A percentile compares a stretch with the other conserved stretches of the same genome.
phyloP scores from a whole-genome alignment of 2,329 filamentous ascomycete species.

The Stromatinia cepivora region DNA sequence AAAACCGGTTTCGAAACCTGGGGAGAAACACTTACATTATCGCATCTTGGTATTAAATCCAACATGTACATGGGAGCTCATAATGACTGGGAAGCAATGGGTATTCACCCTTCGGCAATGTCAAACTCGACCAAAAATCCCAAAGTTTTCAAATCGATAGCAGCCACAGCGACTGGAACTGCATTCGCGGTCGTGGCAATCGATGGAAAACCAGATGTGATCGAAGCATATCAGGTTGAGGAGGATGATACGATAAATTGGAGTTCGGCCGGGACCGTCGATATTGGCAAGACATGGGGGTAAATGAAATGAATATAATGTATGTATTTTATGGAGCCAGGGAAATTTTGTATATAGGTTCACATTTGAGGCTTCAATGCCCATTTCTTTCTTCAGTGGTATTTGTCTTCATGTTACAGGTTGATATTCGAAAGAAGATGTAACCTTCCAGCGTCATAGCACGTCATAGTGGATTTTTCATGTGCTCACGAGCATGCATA shows the following conservation, averaged over 20 bases:
- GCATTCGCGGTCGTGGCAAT: conserved; percentile 25
- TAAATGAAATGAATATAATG: conserved; percentile 6
- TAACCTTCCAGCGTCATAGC: neutral
- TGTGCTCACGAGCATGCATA: neutral
- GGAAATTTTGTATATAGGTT: conserved; percentile 1
- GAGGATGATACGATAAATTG: conserved; percentile 14
- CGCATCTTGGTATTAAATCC: neutral
- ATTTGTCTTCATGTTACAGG: neutral
- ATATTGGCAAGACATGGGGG: conserved; percentile 22
- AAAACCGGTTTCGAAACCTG: neutral
- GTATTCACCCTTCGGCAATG: conserved; percentile 24
- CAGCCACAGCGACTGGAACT: conserved; percentile 25
- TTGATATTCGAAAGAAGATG: neutral
- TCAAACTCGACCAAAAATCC: conserved; percentile 24
- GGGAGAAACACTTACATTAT: conserved; percentile 6
- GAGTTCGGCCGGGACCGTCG: conserved; percentile 8
- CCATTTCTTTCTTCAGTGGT: neutral
- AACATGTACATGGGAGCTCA: conserved; percentile 12
- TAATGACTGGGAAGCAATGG: conserved; percentile 7
- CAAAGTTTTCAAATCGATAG: conserved; percentile 21
- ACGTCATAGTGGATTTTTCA: neutral
- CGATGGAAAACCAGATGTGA: conserved; percentile 3
- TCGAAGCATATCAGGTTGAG: neutral
- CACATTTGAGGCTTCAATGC: neutral
- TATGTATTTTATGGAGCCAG: neutral